Evolutionary conservation across 176 grass and related monocot species (phyloP), one percentile per base, ranked within the genome.

Genomic region (Rhipidocladum racemiflorum): DNA sequence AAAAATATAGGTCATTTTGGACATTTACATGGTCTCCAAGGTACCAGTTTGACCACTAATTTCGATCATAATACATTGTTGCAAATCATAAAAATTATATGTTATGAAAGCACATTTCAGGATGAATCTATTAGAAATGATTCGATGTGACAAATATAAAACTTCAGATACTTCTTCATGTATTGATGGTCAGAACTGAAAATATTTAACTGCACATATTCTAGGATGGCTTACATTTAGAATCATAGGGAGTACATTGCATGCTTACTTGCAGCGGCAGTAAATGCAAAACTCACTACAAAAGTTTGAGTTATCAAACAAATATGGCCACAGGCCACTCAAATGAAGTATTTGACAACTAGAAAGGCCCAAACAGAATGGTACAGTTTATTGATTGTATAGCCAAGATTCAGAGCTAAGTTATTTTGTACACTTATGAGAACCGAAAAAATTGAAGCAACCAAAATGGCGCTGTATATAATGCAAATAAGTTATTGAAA

Each of bases 101-200:
- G 32, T 24, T 63, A 65, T 51, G 30, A 23, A 70, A 42, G 17
- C 49, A 45, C 29, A 48, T 29, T 46, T 55, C 61, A 89, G 6
- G 3, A 75, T 10, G 65, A 61, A 70, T 80, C 48, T 70, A 73
- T 21, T 82, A 16, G 14, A 56, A 21, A 25, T 4, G 65, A 66
- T 12, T 83, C 43, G 9, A 88, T 83, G 45, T 20, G 16, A 21
- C 45, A 74, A 68, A 40, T 18, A 43, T 17, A 62, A 28, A 65
- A 13, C n/a, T 48, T 15, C 46, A 24, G 18, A 72, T 23, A 64
- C 32, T 55, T 70, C 53, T 78, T 51, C 7, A 2, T 70, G 35
- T 62, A 68, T 67, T 62, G 44, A 70, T 85, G 35, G 12, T 60
- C 36, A 71, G 70, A 76, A 85, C 70, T 56, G 32, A 70, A 82